Conservation (phyloP, 169 alveolate genomes). For the Ichthyophthirius multifiliis region DNA sequence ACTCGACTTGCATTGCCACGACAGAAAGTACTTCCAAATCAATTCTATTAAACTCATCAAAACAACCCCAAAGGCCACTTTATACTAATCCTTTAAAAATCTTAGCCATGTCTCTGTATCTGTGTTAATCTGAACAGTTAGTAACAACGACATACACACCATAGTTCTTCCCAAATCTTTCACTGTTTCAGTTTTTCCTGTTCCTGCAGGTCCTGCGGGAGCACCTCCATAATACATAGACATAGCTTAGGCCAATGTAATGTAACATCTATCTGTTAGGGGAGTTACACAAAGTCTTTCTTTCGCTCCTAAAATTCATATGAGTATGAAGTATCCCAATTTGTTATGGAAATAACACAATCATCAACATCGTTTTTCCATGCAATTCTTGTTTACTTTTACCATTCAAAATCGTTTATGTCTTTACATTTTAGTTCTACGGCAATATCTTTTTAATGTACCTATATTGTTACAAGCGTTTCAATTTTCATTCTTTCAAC, state of each 20-base stretch:
- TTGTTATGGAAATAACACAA: slow-evolving; percentile 89
- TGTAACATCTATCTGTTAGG: slow-evolving; percentile 93
- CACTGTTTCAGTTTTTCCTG: slow-evolving; percentile 94
- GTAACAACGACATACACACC: slow-evolving; percentile 95
- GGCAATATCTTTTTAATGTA: slow-evolving; percentile 95
- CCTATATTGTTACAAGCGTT: slow-evolving; percentile 95
- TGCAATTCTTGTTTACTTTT: slow-evolving; percentile 89
- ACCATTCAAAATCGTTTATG: slow-evolving; percentile 95
- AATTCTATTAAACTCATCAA: slow-evolving; percentile 94
- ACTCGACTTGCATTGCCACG: slow-evolving; percentile 93
- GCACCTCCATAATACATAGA: slow-evolving; percentile 97
- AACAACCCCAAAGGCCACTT: slow-evolving; percentile 95
- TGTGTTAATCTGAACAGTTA: slow-evolving; percentile 94
- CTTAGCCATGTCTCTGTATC: slow-evolving; percentile 95
- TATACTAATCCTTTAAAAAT: slow-evolving; percentile 93
- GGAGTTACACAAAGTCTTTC: slow-evolving; percentile 95
- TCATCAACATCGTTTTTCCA: slow-evolving; percentile 90
- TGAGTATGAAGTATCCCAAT: slow-evolving; percentile 92
- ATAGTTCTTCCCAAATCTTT: slow-evolving; percentile 94
- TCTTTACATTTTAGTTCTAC: slow-evolving; percentile 90
- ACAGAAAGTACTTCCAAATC: slow-evolving; percentile 92
- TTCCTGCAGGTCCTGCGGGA: slow-evolving; percentile 95
- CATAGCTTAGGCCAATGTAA: slow-evolving; percentile 92
- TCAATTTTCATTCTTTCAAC: slow-evolving; percentile 93
- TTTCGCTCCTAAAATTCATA: slow-evolving; percentile 94